Base-by-base conservation (phyloP, 2,329 filamentous ascomycete species). In the Paecilomyces fulvus region DNA sequence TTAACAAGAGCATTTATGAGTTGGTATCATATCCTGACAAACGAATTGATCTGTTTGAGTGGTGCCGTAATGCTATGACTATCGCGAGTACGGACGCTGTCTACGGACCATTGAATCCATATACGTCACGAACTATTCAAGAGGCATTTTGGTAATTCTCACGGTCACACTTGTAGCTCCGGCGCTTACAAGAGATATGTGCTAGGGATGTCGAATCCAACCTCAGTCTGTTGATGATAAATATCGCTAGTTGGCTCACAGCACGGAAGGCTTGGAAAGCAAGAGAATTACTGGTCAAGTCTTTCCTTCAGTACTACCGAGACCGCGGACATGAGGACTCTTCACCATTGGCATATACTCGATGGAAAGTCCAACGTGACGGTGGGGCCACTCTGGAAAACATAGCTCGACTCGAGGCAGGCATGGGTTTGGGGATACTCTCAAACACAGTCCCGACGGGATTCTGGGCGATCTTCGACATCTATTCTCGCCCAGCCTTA, bases 391-490 rank as follows among this genome's bases (percentile, higher is more conserved):
- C 58, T 11, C 5, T 61, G 10, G 57, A 64, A 50, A 64, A 70
- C 14, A 62, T 65, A 50, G 66, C 64, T 0, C 59, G 63, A n/a
- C 56, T 64, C 2, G 70, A 74, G 55, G 60, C 61, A 5, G 46
- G 60, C 3, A 64, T 68, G 51, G 61, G 59, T 0, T 37, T 77
- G 6, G 77, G 65, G 0, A 58, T 75, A 21, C 63, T 77, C 1
- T 67, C 70, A 48, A 80, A 80, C 60, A 75, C 76, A 0, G 64
- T 71, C 3, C 74, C 75, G 0, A 70, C 75, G 0, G 62, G 65
- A 0, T 80, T 79, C 64, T 80, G 79, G 78, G 56, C 73, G 1
- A 33, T 80, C 0, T 73, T 69, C 58, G 71, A 78, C 43, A 61
- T 80, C 7, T 77, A 70, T 62, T 73, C 73, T 4, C 67, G 73